These are phyloP conservation scores for Brassica cretica DNA, from an alignment of 345 rosid genomes.

Conservation along the genomic window DNA sequence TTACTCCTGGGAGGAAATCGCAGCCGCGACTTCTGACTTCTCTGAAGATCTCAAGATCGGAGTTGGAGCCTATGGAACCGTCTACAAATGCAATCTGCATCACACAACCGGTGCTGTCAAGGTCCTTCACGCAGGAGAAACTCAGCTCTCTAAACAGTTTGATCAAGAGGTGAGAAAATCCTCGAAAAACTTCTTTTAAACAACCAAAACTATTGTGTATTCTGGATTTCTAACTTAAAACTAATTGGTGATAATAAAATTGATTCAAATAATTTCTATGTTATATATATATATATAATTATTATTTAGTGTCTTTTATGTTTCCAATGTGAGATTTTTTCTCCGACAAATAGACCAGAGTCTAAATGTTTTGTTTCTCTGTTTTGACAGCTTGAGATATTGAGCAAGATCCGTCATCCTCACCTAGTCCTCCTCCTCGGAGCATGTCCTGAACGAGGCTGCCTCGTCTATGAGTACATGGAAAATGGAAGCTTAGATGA, in stretches of 20 bases:
- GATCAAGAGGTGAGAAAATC: constrained; percentile 38
- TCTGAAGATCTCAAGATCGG: not conserved
- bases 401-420: constrained; percentile 60
- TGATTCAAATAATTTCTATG: no score
- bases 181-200: not conserved
- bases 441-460: not conserved
- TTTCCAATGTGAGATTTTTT: no score
- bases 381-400: constrained; percentile 65
- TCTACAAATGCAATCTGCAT: not conserved
- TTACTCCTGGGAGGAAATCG: constrained; percentile 38
- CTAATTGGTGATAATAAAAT: no score
- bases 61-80: not conserved
- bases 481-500: not conserved
- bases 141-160: constrained; percentile 39
- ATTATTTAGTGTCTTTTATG: no score
- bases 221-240: no score
- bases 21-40: constrained; percentile 28
- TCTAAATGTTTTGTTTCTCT: constrained; percentile 1
- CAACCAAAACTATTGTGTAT: no score
- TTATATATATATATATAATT: no score
- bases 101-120: not conserved
- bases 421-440: not conserved
- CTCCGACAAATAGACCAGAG: not conserved
- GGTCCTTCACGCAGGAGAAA: constrained; percentile 31
- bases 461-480: not conserved